Evolutionary conservation across 768 basidiomycete genomes (phyloP).

Genomic region (Lactarius vividus): DNA sequence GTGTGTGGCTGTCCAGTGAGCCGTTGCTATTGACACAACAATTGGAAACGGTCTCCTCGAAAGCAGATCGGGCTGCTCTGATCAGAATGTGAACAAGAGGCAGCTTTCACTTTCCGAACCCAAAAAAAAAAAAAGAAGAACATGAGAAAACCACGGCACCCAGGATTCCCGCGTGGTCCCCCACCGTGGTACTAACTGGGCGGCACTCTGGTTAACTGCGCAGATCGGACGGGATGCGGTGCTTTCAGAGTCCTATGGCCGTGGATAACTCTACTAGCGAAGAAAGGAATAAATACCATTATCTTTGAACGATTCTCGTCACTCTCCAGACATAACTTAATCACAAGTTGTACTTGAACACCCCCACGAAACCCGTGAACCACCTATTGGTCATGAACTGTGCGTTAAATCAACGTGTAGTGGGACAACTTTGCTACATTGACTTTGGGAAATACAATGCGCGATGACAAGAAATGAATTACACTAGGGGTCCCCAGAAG

Average conservation of each 20-base stretch:
- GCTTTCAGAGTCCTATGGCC: conserved; percentile 42
- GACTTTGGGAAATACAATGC: not conserved
- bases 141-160: conserved; percentile 42
- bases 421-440: conserved; percentile 5
- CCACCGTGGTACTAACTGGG: conserved; percentile 64
- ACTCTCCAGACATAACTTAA: not conserved
- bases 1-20: not conserved
- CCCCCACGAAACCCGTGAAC: not conserved
- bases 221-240: conserved; percentile 61
- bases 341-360: not conserved
- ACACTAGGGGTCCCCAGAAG: not conserved
- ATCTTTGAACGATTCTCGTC: not conserved
- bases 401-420: not conserved
- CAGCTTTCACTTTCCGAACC: not conserved
- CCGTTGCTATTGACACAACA: no score
- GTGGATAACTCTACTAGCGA: conserved; percentile 26
- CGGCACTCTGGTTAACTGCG: conserved; percentile 61
- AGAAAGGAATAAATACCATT: not conserved
- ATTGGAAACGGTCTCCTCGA: no score
- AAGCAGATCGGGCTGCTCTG: no score
- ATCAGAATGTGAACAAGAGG: no score
- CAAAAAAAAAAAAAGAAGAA: conserved; percentile 1
- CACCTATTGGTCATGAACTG: not conserved
- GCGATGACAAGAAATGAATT: not conserved
- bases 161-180: conserved; percentile 55